Evolutionary conservation across 2,329 filamentous ascomycete genomes (phyloP).

Genomic region (Fusarium tuaranense): DNA sequence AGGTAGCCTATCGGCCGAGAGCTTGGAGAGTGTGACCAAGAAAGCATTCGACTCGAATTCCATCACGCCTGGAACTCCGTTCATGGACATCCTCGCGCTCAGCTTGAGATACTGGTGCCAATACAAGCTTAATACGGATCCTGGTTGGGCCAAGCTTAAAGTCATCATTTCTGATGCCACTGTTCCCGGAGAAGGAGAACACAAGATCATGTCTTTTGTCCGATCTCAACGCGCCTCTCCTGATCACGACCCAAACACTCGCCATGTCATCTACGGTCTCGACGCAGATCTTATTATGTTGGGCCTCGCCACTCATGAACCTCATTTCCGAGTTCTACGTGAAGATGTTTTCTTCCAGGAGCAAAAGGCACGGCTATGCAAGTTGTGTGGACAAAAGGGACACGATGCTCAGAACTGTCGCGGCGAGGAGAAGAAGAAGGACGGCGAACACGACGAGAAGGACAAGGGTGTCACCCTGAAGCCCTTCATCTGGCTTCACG

Average conservation of each 20-base stretch:
- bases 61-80: conserved; percentile 96
- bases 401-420: conserved; percentile 90
- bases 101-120: conserved; percentile 96
- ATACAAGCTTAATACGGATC: conserved; percentile 97
- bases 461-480: conserved; percentile 78
- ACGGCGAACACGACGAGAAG: conserved; percentile 85
- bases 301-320: conserved; percentile 95
- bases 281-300: conserved; percentile 99
- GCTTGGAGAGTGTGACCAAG: conserved; percentile 73
- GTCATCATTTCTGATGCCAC: conserved; percentile 99
- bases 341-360: conserved; percentile 98
- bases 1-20: conserved; percentile 71
- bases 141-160: conserved; percentile 95
- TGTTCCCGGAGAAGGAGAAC: conserved; percentile 96
- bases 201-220: conserved; percentile 99
- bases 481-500: conserved; percentile 98
- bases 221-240: conserved; percentile 91
- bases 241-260: conserved; percentile 94
- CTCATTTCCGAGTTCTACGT: conserved; percentile 93
- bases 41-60: conserved; percentile 92
- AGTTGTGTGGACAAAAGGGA: conserved; percentile 90
- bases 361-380: conserved; percentile 83
- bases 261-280: conserved; percentile 97
- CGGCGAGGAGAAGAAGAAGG: conserved; percentile 81
- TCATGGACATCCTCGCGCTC: conserved; percentile 94